Evolutionary conservation across 2,329 filamentous ascomycete genomes (phyloP).

Genomic region (Fusarium secorum): DNA sequence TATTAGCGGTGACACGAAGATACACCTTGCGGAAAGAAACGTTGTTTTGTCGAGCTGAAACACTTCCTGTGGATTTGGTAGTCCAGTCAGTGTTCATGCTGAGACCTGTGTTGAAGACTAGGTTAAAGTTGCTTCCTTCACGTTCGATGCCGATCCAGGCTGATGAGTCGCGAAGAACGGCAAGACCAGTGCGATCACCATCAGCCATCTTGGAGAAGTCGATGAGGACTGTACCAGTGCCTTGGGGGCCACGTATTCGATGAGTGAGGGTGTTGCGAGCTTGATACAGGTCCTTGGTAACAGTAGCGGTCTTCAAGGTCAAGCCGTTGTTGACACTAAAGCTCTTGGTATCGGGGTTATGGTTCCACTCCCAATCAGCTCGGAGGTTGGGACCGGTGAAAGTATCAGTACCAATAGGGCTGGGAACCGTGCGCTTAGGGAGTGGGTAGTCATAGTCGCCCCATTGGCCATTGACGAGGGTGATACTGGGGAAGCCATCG

Average conservation of each 20-base stretch:
- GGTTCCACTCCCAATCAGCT: constrained; percentile 14
- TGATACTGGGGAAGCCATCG: not conserved
- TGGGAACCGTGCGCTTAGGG: not conserved
- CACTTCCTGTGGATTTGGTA: constrained; percentile 1
- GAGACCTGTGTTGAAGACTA: not conserved
- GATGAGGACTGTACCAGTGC: not conserved
- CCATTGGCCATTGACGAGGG: not conserved
- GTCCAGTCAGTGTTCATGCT: constrained; percentile 8
- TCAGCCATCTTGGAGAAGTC: constrained; percentile 13
- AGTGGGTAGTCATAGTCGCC: constrained; percentile 13
- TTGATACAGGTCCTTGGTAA: constrained; percentile 10
- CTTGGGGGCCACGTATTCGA: constrained; percentile 1
- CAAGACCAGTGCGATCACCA: not conserved
- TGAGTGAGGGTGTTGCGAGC: constrained; percentile 8
- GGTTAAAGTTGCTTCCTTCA: constrained; percentile 3
- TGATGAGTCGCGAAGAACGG: constrained; percentile 1
- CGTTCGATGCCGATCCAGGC: constrained; percentile 11
- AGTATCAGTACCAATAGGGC: not conserved
- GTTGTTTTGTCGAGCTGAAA: not conserved
- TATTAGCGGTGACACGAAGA: not conserved
- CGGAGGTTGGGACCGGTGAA: not conserved
- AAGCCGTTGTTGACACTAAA: constrained; percentile 7
- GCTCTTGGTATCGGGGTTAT: constrained; percentile 2
- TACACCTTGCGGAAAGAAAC: constrained; percentile 8
- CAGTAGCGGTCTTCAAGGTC: not conserved